These are phyloP conservation scores for Passiflora organensis DNA, from an alignment of 345 rosid species.

Conservation along the genomic window DNA sequence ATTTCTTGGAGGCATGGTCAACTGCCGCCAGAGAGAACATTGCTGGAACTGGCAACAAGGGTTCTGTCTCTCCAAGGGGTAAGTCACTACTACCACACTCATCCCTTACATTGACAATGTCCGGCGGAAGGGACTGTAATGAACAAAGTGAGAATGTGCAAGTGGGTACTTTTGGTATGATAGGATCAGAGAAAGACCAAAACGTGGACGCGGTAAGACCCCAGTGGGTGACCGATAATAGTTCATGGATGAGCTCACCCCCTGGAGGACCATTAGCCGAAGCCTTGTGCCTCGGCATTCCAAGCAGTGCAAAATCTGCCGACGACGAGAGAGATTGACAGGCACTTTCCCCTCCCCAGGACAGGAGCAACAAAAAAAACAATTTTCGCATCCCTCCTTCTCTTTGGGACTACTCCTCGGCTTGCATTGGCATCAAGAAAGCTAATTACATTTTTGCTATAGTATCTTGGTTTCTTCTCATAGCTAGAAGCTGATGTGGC, in stretches of 20 bases:
- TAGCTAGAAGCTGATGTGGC: too few relatives aligned
- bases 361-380: too few relatives aligned
- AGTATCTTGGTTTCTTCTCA: too few relatives aligned
- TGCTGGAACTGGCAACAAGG: slow-evolving; percentile 19
- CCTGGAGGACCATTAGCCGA: slow-evolving; percentile 59
- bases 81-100: slow-evolving; percentile 28
- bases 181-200: slow-evolving; percentile 22
- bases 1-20: slow-evolving; percentile 56
- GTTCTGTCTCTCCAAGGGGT: slow-evolving; percentile 26
- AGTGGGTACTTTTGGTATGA: slow-evolving; percentile 19
- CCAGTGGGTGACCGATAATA: slow-evolving; percentile 36
- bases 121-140: slow-evolving; percentile 31
- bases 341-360: too few relatives aligned
- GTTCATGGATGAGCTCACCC: slow-evolving; percentile 38
- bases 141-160: slow-evolving; percentile 30
- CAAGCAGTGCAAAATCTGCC: slow-evolving; percentile 18
- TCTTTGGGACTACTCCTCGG: too few relatives aligned
- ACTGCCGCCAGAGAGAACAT: slow-evolving; percentile 13
- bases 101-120: slow-evolving; percentile 60
- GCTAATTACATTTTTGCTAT: too few relatives aligned
- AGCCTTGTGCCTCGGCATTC: slow-evolving; percentile 43
- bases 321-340: too few relatives aligned
- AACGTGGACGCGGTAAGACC: slow-evolving; percentile 19
- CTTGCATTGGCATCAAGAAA: too few relatives aligned
- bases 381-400: too few relatives aligned